Base-by-base conservation (phyloP, 129 eudicot genomes). In the Ambrosia artemisiifolia region DNA sequence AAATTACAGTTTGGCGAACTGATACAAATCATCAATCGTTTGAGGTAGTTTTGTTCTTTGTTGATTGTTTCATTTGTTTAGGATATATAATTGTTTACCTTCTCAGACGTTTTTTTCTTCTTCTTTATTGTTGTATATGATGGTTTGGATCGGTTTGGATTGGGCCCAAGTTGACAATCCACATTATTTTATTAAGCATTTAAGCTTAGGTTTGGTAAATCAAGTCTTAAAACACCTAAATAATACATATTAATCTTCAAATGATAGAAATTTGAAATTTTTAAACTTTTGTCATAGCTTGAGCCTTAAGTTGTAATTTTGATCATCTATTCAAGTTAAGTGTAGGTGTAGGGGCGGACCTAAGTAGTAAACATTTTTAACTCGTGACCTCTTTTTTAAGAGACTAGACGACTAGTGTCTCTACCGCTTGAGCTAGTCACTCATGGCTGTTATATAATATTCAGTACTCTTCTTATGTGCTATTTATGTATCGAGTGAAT, bases 31-130 rank as follows among this genome's bases (percentile, higher is more conserved):
- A 76, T 46, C 30, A 20, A 60, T 33, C 76, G 17, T 53, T 54
- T 71, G 66, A 46, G 74, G 70, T 71, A 44, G 36, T 33, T 43
- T 47, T 76, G 50, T 34, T 76, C 38, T 33, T 43, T 60, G 78
- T 56, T 66, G 53, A 66, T 61, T 70, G 71, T 80, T 49, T 48
- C 51, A 54, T 72, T 54, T 79, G 69, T 72, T 79, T 79, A 79
- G 83, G 57, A 79, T 64, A 56, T 55, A 33, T 50, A 79, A 53
- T 46, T 56, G 18, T 50, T 63, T 19, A 48, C 65, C 38, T 56
- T 51, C 40, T 63, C 32, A 20, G 24, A 34, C 20, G 38, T 4
- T 50, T 69, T 60, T 33, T 24, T 47, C 9, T 44, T 49, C 43
- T 60, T 60, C 32, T 30, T 32, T 60, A 32, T 5, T 60, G 18